Conservation (phyloP, 2,329 filamentous ascomycete genomes). For the Claviceps sorghi region DNA sequence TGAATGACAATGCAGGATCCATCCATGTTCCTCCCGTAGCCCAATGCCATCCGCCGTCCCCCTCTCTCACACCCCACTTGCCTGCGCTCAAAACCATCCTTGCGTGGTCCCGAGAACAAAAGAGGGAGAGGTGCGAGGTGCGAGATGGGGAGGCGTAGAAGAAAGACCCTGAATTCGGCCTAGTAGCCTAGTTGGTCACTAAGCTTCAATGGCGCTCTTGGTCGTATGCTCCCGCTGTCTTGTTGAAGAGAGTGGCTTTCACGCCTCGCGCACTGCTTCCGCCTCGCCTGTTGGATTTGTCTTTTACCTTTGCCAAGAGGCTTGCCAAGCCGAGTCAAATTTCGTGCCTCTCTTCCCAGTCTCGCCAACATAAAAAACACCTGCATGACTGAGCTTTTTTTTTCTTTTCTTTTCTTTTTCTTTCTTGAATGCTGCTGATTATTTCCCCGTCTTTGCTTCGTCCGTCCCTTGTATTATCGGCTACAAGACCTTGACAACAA, state of each 20-base stretch:
- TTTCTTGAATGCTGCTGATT: too few relatives aligned
- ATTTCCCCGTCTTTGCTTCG: background rate
- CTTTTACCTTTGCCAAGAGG: background rate
- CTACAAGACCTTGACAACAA: background rate
- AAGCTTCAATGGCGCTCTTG: conserved; percentile 4
- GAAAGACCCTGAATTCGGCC: conserved; percentile 1
- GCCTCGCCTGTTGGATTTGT: conserved; percentile 1
- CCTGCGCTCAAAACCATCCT: background rate
- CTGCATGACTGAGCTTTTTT: background rate
- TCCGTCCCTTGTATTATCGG: background rate
- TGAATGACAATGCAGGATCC: background rate
- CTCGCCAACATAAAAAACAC: background rate
- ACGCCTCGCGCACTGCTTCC: background rate
- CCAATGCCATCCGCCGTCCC: background rate
- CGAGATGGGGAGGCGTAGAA: background rate
- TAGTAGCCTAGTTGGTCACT: background rate
- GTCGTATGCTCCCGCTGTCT: background rate
- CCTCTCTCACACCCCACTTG: conserved; percentile 3
- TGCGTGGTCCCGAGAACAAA: background rate
- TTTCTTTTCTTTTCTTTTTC: background rate
- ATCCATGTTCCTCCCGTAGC: background rate
- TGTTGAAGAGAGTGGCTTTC: conserved; percentile 1
- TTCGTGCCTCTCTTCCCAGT: background rate
- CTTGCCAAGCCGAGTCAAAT: background rate
- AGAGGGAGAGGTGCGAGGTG: background rate